phyloP scores from a whole-genome alignment of 169 alveolate genomes.

The Plasmodium billcollinsi region DNA sequence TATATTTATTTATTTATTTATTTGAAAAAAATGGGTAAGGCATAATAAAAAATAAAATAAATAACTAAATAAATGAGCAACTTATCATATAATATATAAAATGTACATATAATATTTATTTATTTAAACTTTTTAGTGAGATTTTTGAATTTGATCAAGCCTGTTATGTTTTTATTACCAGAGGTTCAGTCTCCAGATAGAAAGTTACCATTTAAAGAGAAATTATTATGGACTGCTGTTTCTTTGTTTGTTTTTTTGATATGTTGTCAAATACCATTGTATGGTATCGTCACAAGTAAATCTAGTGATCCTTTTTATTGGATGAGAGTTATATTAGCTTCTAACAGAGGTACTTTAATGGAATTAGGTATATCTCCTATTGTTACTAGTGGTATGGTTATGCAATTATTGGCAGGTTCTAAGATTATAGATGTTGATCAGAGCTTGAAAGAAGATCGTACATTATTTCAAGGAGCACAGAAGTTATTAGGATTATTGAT shows the following conservation, averaged over 20 bases:
- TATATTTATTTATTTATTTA: too few relatives aligned
- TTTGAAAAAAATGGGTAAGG: not conserved
- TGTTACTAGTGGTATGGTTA: slow-evolving; percentile 99
- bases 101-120: not conserved
- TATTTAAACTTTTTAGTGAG: slow-evolving; percentile 85
- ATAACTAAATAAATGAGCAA: not conserved
- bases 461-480: slow-evolving; percentile 97
- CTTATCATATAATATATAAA: too few relatives aligned
- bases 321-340: slow-evolving; percentile 99
- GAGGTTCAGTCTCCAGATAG: slow-evolving; percentile 97
- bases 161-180: slow-evolving; percentile 97
- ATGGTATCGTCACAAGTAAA: slow-evolving; percentile 96
- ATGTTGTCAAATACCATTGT: slow-evolving; percentile 98
- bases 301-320: slow-evolving; percentile 98
- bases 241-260: slow-evolving; percentile 96
- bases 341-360: slow-evolving; percentile 99
- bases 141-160: slow-evolving; percentile 95
- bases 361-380: slow-evolving; percentile 99
- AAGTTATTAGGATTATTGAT: slow-evolving; percentile 97
- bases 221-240: slow-evolving; percentile 98
- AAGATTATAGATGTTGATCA: slow-evolving; percentile 99
- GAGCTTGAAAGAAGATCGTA: slow-evolving; percentile 97
- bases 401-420: slow-evolving; percentile 99
- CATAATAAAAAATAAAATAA: not conserved
- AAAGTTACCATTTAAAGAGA: slow-evolving; percentile 95